Evolutionary conservation across 2,329 filamentous ascomycete genomes (phyloP).

Genomic region (Alternaria ethzedia): DNA sequence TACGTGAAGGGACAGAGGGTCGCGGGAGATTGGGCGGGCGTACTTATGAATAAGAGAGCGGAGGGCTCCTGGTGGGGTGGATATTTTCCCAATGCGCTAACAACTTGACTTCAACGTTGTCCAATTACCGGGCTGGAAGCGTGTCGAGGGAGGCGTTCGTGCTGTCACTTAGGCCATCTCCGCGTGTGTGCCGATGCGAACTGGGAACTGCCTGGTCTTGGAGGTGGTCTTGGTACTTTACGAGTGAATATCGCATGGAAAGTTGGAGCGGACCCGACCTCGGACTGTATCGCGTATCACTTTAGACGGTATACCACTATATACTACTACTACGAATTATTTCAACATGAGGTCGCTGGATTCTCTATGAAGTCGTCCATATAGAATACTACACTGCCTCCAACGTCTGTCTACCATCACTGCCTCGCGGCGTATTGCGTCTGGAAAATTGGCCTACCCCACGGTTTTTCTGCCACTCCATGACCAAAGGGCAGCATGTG

Average conservation of each 20-base stretch:
- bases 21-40: conserved; percentile 32
- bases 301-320: neutral
- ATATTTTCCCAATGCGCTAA: conserved; percentile 45
- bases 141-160: conserved; percentile 30
- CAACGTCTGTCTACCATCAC: conserved; percentile 26
- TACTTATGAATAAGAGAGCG: conserved; percentile 46
- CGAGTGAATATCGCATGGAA: conserved; percentile 12
- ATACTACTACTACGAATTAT: too few species aligned
- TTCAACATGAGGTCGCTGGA: neutral
- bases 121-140: conserved; percentile 41
- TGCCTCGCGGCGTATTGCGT: conserved; percentile 32
- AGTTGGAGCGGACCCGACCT: conserved; percentile 3
- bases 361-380: neutral
- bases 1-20: conserved; percentile 15
- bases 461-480: conserved; percentile 44
- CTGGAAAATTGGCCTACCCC: conserved; percentile 45
- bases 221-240: conserved; percentile 26
- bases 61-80: conserved; percentile 41
- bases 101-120: conserved; percentile 36
- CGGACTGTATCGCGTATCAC: conserved; percentile 1
- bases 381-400: neutral
- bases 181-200: conserved; percentile 23
- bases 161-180: conserved; percentile 25
- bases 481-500: conserved; percentile 29
- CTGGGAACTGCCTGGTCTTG: conserved; percentile 25